Evolutionary conservation across 169 alveolate species (phyloP), one percentile per base, ranked within the genome.

Genomic region (Babesia bigemina): DNA sequence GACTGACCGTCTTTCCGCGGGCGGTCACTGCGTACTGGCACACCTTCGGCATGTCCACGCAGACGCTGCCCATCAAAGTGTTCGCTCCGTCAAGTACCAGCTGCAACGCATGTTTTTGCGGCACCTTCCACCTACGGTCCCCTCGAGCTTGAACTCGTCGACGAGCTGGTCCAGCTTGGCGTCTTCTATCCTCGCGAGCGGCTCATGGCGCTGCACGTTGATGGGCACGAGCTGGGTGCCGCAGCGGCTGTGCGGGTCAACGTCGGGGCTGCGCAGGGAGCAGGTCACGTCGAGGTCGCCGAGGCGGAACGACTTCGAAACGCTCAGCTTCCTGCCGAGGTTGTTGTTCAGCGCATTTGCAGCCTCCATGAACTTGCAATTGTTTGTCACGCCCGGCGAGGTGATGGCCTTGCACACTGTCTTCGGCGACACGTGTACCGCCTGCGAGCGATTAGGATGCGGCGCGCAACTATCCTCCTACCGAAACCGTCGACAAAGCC

Each of bases 31-130:
- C 44, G 47, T 49, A 24, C 0, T 62, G 36, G 26, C 58, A 10
- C 4, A 76, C 47, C n/a, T 44, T 69, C n/a, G 87, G 87, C 28
- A 79, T 4, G 61, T 79, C 87, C 21, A 79, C 61, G 4, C 56
- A 53, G 4, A 71, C 44, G 14, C 76, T 49, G 0, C 61, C 76
- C n/a, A 29, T 24, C 42, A 22, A 22, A 2, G 45, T 3, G 42
- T 17, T 17, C 42, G 19, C n/a, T 9, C 33, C 42, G 45, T 50
- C 63, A 19, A 67, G 7, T 8, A 26, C 55, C 6, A 67, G 9
- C 73, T 63, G 29, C 45, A 47, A 6, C 1, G 16, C 11, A 9
- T 63, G 33, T 26, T 11, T 22, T 4, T 10, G 3, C 33, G 9
- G 47, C 4, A 50, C 16, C 10, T 36, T 16, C 7, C 14, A 26